phyloP scores from a whole-genome alignment of 306 rosid species.

The Calophaca sinica region DNA sequence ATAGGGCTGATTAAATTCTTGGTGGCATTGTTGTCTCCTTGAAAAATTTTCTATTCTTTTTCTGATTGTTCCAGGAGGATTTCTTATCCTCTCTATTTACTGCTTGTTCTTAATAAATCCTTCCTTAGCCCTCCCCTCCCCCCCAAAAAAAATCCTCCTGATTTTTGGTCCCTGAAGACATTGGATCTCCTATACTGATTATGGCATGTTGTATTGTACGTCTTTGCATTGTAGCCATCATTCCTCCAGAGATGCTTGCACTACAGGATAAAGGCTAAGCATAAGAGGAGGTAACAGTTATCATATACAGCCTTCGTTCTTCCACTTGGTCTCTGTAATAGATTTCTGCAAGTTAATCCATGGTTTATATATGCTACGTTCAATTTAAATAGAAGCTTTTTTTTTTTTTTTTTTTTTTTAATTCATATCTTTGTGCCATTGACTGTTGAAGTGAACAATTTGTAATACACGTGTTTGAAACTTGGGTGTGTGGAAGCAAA shows the following conservation, averaged over 20 bases:
- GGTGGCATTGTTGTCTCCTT: not conserved
- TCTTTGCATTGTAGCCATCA: constrained; percentile 60
- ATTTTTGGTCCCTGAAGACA: constrained; percentile 12
- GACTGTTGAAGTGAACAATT: constrained; percentile 1
- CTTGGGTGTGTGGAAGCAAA: too few species aligned
- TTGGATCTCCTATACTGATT: not conserved
- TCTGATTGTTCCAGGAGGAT: not conserved
- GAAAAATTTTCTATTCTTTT: not conserved
- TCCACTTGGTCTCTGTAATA: not conserved
- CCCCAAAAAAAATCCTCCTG: constrained; percentile 2
- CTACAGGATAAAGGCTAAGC: constrained; percentile 77
- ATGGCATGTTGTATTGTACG: constrained; percentile 2
- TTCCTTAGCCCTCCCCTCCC: too few species aligned
- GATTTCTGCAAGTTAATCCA: not conserved
- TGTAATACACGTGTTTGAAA: not conserved
- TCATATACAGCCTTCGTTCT: constrained; percentile 18
- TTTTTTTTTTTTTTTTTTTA: too few species aligned
- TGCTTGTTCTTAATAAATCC: not conserved
- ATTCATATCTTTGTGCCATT: constrained; percentile 16
- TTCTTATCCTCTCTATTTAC: not conserved
- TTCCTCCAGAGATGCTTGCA: constrained; percentile 82
- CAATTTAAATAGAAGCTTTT: not conserved
- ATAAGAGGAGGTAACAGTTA: constrained; percentile 67
- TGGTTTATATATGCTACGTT: constrained; percentile 25
- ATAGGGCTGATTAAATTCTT: constrained; percentile 31